phyloP scores from a whole-genome alignment of 257 asterid genomes.

The Capsicum chinense region DNA sequence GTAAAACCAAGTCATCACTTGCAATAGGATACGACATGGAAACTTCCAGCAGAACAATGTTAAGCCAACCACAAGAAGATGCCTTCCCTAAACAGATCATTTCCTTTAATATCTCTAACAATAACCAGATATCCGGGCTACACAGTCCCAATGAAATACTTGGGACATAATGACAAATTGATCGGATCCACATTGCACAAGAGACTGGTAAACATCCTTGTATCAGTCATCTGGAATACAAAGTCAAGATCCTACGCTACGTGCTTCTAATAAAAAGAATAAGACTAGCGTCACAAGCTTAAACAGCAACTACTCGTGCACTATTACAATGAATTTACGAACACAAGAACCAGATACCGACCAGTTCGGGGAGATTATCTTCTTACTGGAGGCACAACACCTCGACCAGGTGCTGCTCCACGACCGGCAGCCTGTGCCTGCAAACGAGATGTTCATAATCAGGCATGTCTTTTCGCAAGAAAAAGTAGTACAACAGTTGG shows the following conservation, averaged over 20 bases:
- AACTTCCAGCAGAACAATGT: background rate
- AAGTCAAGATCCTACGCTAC: background rate
- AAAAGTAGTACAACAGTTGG: background rate
- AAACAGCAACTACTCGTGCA: background rate
- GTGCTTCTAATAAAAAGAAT: background rate
- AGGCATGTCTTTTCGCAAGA: constrained; percentile 14
- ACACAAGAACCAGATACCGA: background rate
- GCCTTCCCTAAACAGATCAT: background rate
- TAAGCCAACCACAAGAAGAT: background rate
- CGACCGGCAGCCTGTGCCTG: constrained; percentile 97
- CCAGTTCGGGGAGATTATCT: constrained; percentile 48
- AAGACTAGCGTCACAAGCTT: background rate
- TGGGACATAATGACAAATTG: too few species aligned
- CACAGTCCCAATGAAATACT: too few species aligned
- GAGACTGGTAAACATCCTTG: too few species aligned
- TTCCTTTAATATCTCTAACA: background rate
- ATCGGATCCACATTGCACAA: too few species aligned
- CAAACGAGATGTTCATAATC: constrained; percentile 29
- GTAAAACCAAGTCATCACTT: background rate
- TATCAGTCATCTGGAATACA: background rate
- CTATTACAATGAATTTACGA: background rate
- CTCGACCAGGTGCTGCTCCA: constrained; percentile 85
- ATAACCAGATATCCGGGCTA: background rate
- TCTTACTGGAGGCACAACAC: constrained; percentile 81
- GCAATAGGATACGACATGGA: background rate